These are phyloP conservation scores for Schizochytrium sp. DNA, from an alignment of 108 stramenopile species.

Conservation along the genomic window DNA sequence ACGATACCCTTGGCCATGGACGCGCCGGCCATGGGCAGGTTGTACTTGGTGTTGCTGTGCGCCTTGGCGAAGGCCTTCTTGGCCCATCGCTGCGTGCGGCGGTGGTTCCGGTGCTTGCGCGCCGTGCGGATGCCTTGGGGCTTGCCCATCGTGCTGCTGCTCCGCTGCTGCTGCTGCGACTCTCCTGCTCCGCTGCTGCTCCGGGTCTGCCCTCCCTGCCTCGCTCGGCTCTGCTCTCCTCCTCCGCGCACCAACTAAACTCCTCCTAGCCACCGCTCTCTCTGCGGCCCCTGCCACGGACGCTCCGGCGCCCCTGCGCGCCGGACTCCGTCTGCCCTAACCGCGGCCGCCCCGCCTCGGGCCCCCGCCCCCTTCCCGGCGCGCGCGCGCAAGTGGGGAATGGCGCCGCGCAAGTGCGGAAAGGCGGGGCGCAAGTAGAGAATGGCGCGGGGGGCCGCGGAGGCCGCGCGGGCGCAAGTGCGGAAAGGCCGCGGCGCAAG, in stretches of 20 bases:
- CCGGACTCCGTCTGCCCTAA: too few species aligned
- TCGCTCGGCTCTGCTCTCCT: too few species aligned
- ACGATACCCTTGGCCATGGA: slow-evolving; percentile 99
- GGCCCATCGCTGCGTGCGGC: slow-evolving; percentile 89
- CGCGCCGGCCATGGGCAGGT: slow-evolving; percentile 94
- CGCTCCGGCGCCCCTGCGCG: too few species aligned
- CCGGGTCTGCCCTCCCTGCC: background rate
- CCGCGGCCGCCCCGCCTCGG: too few species aligned
- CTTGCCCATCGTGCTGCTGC: slow-evolving; percentile 44
- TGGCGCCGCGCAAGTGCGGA: too few species aligned
- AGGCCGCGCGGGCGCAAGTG: background rate
- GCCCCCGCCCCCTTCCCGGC: too few species aligned
- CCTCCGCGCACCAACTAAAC: too few species aligned
- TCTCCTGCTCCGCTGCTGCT: background rate
- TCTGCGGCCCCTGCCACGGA: too few species aligned
- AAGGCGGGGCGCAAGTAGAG: too few species aligned
- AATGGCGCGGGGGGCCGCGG: background rate
- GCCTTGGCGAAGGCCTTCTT: slow-evolving; percentile 92
- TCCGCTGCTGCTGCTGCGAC: background rate
- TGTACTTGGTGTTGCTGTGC: slow-evolving; percentile 98
- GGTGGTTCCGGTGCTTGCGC: slow-evolving; percentile 96
- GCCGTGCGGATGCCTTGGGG: slow-evolving; percentile 93
- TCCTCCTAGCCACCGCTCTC: too few species aligned
- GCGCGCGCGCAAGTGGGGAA: too few species aligned
- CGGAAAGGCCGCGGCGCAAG: background rate